Percentiles rank a stretch among this genome's conserved stretches.
Evolutionary conservation across 257 asterid species (phyloP).

Genomic region (Solanum gracilifrons): DNA sequence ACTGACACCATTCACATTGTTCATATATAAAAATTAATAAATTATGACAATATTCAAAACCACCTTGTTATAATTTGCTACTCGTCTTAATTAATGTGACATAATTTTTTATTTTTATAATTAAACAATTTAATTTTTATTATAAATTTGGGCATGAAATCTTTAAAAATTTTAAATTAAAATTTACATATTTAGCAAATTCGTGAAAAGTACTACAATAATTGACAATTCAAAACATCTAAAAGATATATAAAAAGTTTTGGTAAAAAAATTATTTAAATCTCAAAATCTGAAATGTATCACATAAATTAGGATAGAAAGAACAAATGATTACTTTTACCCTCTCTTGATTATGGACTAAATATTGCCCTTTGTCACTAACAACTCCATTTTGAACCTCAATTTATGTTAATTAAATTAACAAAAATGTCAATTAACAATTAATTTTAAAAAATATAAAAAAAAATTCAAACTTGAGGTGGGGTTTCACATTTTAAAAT

Average conservation of each 20-base stretch:
- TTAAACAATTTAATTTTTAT: too few species aligned
- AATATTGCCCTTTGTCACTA: neutral
- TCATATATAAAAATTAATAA: neutral
- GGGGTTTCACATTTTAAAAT: neutral
- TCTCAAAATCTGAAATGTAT: too few species aligned
- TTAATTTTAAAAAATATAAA: too few species aligned
- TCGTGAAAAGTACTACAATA: too few species aligned
- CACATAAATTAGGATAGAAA: neutral
- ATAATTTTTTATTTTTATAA: too few species aligned
- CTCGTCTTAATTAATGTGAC: neutral
- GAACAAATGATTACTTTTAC: neutral
- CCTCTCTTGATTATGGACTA: neutral
- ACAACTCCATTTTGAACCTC: neutral
- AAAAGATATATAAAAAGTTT: too few species aligned
- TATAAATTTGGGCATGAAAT: neutral
- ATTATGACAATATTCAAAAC: neutral
- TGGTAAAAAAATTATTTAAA: accelerated
- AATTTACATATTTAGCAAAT: too few species aligned
- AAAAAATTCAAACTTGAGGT: neutral
- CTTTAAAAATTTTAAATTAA: too few species aligned
- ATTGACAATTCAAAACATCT: too few species aligned
- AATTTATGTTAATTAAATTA: neutral
- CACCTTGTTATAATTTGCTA: too few species aligned
- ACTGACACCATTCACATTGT: neutral
- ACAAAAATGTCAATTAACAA: neutral